Conservation (phyloP, 306 rosid genomes). For the Gastrolobium bilobum region DNA sequence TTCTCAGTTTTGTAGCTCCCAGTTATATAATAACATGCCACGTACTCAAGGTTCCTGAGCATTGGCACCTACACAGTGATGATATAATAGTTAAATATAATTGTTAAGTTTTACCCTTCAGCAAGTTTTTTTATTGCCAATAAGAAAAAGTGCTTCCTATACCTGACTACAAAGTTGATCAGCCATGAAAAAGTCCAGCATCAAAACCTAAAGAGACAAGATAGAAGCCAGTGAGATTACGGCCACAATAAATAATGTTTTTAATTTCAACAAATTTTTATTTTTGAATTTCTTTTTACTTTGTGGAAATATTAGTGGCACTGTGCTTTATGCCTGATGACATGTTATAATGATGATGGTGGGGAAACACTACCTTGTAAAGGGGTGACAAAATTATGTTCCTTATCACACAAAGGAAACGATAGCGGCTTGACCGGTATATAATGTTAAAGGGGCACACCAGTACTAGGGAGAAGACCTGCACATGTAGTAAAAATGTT, state of each 20-base stretch:
- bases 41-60: slow-evolving; percentile 88
- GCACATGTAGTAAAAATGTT: slow-evolving; percentile 46
- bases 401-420: slow-evolving; percentile 85
- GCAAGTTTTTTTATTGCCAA: neutral
- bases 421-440: slow-evolving; percentile 82
- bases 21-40: slow-evolving; percentile 94
- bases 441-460: slow-evolving; percentile 84
- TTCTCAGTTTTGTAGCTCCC: slow-evolving; percentile 96
- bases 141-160: slow-evolving; percentile 10
- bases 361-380: slow-evolving; percentile 77
- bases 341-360: slow-evolving; percentile 34
- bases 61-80: slow-evolving; percentile 73
- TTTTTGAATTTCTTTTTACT: neutral
- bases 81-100: slow-evolving; percentile 1
- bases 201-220: slow-evolving; percentile 75
- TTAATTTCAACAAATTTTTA: neutral
- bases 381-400: slow-evolving; percentile 91
- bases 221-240: slow-evolving; percentile 34
- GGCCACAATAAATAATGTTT: slow-evolving; percentile 33
- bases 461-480: slow-evolving; percentile 74
- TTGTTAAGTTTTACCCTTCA: neutral
- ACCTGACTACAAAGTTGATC: slow-evolving; percentile 99
- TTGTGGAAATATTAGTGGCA: slow-evolving; percentile 27
- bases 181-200: slow-evolving; percentile 99
- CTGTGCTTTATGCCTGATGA: slow-evolving; percentile 45